Conservation (phyloP, 2,329 filamentous ascomycete genomes). For the Zymoseptoria passerinii region DNA sequence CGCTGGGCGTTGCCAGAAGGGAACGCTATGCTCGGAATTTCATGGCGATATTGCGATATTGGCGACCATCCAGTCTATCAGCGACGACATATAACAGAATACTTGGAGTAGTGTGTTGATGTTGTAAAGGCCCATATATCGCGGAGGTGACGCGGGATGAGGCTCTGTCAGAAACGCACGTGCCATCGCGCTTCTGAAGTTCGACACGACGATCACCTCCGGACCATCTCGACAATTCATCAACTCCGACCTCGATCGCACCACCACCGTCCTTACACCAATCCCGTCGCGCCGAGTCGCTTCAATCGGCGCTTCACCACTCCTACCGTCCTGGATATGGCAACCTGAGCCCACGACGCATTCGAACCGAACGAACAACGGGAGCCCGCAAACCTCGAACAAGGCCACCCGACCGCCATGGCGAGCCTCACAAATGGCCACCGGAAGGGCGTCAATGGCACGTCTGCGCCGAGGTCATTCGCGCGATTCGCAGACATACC, state of each 20-base stretch:
- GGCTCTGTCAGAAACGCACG: neutral
- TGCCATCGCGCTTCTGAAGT: neutral
- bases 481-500: slow-evolving; percentile 55
- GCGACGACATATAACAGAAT: neutral
- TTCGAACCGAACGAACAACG: neutral
- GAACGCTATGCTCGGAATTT: neutral
- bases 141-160: neutral
- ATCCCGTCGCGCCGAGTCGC: neutral
- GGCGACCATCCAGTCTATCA: neutral
- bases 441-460: slow-evolving; percentile 45
- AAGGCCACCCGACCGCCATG: slow-evolving; percentile 34
- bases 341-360: neutral
- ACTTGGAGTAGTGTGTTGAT: neutral
- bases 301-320: neutral
- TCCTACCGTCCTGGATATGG: neutral
- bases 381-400: neutral
- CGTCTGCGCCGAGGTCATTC: slow-evolving; percentile 30
- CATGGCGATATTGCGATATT: neutral
- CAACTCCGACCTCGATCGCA: neutral
- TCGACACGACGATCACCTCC: neutral
- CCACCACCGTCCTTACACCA: neutral
- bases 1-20: neutral
- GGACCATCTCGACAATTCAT: neutral
- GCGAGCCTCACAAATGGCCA: slow-evolving; percentile 44
- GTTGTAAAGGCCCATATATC: neutral